Base-by-base conservation (phyloP, 2,329 filamentous ascomycete genomes). In the Akanthomyces dipterigenus region DNA sequence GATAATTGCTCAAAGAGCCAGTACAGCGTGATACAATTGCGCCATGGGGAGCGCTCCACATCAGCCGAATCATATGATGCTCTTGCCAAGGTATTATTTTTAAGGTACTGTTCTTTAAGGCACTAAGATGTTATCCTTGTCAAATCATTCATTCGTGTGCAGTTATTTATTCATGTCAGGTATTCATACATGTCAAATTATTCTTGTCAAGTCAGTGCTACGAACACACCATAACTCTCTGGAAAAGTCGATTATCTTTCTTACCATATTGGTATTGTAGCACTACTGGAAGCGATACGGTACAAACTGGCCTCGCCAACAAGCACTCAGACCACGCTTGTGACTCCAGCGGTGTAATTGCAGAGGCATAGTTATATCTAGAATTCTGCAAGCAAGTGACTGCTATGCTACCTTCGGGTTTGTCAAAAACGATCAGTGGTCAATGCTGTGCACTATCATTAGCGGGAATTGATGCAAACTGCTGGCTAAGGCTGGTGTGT, bases 401-500 rank as follows among this genome's bases (percentile, higher is more conserved):
- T 11, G 43, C 22, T 24, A 26, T 51, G 18, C 8, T 6, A 22
- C 4, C 14, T 54, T 38, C 14, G 9, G 43, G 11, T 48, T 48
- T 12, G 20, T n/a, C 6, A 12, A 24, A 20, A 5, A 22, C 16
- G 9, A 51, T 60, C 22, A 60, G 26, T 77, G 76, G 64, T 79
- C 77, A 65, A 79, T 72, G 65, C 77, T 80, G 65, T 31, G 59
- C 62, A 53, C 60, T 36, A 64, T 54, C 58, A 16, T 60, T 46
- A 60, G 56, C 46, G 24, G 6, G 24, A 20, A 4, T 28, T 14
- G 14, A 28, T 40, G 8, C 26, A 59, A 49, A 3, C 18, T 16
- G 11, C 3, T 42, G 5, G 18, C 18, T 20, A 22, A 24, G 71
- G 36, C 49, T 22, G 63, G 36, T 24, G 69, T 75, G 68, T 77